Conservation (phyloP, 352 stramenopile genomes). For the Globisporangium cylindrosporum region DNA sequence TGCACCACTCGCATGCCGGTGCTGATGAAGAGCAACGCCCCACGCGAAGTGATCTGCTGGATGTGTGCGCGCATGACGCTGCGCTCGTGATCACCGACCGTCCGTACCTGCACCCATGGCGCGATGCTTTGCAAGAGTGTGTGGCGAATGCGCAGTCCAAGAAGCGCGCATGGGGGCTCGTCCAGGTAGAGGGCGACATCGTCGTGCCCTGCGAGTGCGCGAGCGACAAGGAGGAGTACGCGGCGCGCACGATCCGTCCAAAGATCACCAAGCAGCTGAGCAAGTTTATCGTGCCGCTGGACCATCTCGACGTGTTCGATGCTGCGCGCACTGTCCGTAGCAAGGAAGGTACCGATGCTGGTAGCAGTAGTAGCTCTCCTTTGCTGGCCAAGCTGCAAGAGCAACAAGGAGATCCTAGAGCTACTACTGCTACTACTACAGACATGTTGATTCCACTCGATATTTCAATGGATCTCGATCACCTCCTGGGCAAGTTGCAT, state of each 20-base stretch:
- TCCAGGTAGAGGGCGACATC: constrained; percentile 97
- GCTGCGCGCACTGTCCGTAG: constrained; percentile 21
- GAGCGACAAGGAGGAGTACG: constrained; percentile 94
- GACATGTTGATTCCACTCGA: constrained; percentile 33
- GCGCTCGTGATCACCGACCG: constrained; percentile 76
- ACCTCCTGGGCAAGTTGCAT: constrained; percentile 47
- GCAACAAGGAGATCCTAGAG: not conserved
- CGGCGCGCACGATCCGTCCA: constrained; percentile 96
- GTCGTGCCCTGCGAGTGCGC: constrained; percentile 94
- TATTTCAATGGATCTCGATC: constrained; percentile 33
- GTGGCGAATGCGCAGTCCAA: constrained; percentile 28
- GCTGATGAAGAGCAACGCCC: not conserved
- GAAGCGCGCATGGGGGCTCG: constrained; percentile 60
- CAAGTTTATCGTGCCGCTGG: constrained; percentile 76
- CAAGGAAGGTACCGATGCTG: not conserved
- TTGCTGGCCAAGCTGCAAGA: constrained; percentile 14
- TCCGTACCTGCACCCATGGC: constrained; percentile 65
- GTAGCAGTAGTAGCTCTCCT: constrained; percentile 17
- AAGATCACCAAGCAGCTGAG: constrained; percentile 94
- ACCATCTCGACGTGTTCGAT: constrained; percentile 31
- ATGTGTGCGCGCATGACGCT: constrained; percentile 41
- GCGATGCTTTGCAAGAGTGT: constrained; percentile 39
- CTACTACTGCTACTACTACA: not conserved
- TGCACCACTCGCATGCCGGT: constrained; percentile 41
- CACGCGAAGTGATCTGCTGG: constrained; percentile 40